A percentile compares a stretch with the other conserved stretches of the same genome.
phyloP scores from a whole-genome alignment of 176 grass and related monocot species.

The Ensete glaucum region DNA sequence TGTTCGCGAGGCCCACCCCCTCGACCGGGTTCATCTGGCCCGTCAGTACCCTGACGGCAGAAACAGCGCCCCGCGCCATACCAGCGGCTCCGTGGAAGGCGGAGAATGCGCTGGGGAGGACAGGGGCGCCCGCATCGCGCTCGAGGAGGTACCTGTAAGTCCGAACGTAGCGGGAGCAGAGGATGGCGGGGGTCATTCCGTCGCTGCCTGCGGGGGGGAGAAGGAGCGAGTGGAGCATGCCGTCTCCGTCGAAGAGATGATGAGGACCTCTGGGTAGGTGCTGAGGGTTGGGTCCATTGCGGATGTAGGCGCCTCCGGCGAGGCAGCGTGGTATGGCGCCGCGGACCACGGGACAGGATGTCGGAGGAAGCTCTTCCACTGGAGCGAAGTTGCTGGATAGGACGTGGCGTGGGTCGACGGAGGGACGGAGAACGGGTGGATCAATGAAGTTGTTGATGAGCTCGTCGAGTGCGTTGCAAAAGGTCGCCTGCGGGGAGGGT shows the following conservation, averaged over 20 bases:
- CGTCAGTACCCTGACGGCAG: conserved; percentile 64
- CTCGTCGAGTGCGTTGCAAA: conserved; percentile 79
- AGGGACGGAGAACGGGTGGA: conserved; percentile 55
- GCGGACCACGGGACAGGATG: conserved; percentile 46
- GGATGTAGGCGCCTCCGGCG: conserved; percentile 78
- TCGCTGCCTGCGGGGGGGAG: conserved; percentile 14
- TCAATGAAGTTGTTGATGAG: conserved; percentile 88
- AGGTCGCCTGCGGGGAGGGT: conserved; percentile 35
- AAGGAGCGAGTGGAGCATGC: conserved; percentile 94
- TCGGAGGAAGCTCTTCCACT: conserved; percentile 77
- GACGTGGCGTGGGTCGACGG: conserved; percentile 70
- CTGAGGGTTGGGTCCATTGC: conserved; percentile 94
- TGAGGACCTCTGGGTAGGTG: conserved; percentile 66
- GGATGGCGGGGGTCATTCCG: conserved; percentile 18
- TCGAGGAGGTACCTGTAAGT: conserved; percentile 90
- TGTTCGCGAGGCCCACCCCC: conserved; percentile 73
- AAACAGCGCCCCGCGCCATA: conserved; percentile 52
- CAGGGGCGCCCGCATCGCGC: conserved; percentile 51
- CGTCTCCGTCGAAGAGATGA: conserved; percentile 91
- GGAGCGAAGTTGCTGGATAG: conserved; percentile 73
- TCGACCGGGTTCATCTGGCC: conserved; percentile 71
- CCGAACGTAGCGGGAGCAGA: conserved; percentile 89
- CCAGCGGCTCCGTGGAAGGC: conserved; percentile 69
- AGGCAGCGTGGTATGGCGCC: conserved; percentile 80
- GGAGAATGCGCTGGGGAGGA: conserved; percentile 65